Percentiles rank a stretch among this genome's conserved stretches.
phyloP scores from a whole-genome alignment of 352 stramenopile genomes.

The Pythium aphanidermatum region DNA sequence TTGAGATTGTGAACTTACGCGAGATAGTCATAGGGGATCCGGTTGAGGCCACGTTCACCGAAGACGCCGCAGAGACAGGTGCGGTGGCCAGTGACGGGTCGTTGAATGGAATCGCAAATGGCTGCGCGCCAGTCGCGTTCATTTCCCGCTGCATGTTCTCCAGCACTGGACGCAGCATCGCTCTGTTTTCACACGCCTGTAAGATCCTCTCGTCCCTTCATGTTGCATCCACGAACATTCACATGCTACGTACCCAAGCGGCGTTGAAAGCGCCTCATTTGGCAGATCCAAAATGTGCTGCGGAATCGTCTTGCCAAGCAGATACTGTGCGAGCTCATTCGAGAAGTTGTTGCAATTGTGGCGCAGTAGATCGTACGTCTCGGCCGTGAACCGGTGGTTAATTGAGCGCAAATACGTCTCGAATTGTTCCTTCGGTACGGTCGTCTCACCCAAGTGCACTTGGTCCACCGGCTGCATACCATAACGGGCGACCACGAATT shows the following conservation, averaged over 20 bases:
- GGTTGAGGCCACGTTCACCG: not conserved
- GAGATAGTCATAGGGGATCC: constrained; percentile 20
- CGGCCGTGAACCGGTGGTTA: constrained; percentile 75
- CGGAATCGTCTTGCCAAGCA: constrained; percentile 85
- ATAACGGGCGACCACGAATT: constrained; percentile 68
- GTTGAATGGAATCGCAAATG: constrained; percentile 71
- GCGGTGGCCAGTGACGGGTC: constrained; percentile 33
- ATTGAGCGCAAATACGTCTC: constrained; percentile 79
- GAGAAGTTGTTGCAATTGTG: constrained; percentile 98
- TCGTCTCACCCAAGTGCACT: constrained; percentile 76
- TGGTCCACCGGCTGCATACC: constrained; percentile 85
- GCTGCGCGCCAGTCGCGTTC: constrained; percentile 39
- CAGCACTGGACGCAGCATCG: constrained; percentile 75
- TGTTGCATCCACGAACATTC: no score
- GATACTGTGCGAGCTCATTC: constrained; percentile 86
- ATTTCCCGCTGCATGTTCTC: constrained; percentile 83
- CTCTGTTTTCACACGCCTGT: no score
- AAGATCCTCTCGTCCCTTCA: no score
- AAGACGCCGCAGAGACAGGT: constrained; percentile 1
- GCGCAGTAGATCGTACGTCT: constrained; percentile 92
- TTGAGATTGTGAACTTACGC: constrained; percentile 53
- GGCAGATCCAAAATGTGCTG: constrained; percentile 88
- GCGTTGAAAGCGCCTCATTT: constrained; percentile 81
- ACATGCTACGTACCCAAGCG: constrained; percentile 84
- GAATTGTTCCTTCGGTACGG: constrained; percentile 60